Percentiles rank a stretch among this genome's conserved stretches.
Conservation (phyloP, 345 rosid species). For the Streptanthus diversifolius region DNA sequence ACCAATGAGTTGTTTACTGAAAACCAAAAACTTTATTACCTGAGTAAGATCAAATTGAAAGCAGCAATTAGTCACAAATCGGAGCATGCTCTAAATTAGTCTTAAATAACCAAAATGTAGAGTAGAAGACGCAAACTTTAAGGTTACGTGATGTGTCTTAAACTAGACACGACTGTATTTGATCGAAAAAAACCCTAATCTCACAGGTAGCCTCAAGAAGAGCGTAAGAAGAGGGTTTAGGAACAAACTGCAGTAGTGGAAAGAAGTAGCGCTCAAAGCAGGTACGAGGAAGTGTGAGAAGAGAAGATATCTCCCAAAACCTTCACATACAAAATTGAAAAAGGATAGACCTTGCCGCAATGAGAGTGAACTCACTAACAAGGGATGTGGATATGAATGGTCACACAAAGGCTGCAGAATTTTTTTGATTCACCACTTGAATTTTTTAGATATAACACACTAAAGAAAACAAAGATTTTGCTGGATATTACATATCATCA, state of each 20-base stretch:
- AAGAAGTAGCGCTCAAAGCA: constrained; percentile 27
- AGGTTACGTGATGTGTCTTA: not conserved
- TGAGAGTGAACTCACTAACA: too few species aligned
- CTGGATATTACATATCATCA: too few species aligned
- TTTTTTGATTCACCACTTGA: too few species aligned
- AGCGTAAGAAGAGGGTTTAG: not conserved
- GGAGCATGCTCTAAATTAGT: not conserved
- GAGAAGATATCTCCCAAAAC: too few species aligned
- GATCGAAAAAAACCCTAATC: not conserved
- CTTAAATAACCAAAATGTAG: not conserved
- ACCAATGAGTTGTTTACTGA: not conserved
- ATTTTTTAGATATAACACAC: too few species aligned
- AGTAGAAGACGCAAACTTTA: not conserved
- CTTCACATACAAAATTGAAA: too few species aligned
- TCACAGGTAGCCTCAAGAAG: not conserved
- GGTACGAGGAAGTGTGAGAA: constrained; percentile 16
- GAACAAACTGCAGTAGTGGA: constrained; percentile 34
- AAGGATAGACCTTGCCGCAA: too few species aligned
- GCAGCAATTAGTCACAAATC: not conserved
- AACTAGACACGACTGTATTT: not conserved
- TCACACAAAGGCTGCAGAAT: too few species aligned
- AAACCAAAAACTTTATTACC: not conserved
- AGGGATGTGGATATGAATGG: too few species aligned
- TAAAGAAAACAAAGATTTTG: too few species aligned
- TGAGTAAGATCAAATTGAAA: too few species aligned